Evolutionary conservation across 2,329 filamentous ascomycete genomes (phyloP).

Genomic region (Trichoderma sp.): DNA sequence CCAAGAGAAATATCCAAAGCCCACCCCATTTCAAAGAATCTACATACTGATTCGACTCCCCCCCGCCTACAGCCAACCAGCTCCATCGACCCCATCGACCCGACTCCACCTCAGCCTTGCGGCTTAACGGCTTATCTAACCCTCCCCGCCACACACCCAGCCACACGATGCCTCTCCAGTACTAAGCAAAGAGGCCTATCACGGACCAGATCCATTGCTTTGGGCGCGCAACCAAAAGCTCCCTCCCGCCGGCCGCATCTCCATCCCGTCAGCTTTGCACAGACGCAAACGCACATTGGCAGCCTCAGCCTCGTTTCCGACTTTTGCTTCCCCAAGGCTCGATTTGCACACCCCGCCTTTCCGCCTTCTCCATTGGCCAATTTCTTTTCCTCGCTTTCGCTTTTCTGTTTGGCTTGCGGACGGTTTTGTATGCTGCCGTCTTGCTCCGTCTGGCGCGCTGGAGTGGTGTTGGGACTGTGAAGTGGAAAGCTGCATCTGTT

Average conservation of each 20-base stretch:
- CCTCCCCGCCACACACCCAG: not conserved
- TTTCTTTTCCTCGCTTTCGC: not conserved
- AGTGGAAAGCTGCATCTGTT: not conserved
- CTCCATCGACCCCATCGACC: not conserved
- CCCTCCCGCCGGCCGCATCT: not conserved
- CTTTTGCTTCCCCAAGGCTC: not conserved
- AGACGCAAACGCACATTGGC: not conserved
- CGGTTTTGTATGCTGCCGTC: not conserved
- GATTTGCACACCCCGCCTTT: not conserved
- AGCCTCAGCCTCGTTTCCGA: not conserved
- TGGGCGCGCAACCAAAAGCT: not conserved
- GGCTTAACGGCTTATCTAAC: not conserved
- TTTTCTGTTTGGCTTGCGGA: not conserved
- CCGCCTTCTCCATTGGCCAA: not conserved
- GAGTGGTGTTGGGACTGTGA: not conserved
- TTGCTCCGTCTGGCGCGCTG: not conserved
- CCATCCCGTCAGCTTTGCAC: not conserved
- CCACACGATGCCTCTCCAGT: not conserved
- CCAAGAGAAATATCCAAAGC: not conserved
- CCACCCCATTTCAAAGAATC: not conserved
- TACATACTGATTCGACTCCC: not conserved
- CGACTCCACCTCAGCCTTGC: not conserved
- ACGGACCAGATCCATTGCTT: not conserved
- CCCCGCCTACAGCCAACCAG: not conserved
- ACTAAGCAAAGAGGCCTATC: not conserved